Evolutionary conservation across 345 rosid genomes (phyloP), one percentile per base, ranked within the genome.

Genomic region (Rhizophora mangle): DNA sequence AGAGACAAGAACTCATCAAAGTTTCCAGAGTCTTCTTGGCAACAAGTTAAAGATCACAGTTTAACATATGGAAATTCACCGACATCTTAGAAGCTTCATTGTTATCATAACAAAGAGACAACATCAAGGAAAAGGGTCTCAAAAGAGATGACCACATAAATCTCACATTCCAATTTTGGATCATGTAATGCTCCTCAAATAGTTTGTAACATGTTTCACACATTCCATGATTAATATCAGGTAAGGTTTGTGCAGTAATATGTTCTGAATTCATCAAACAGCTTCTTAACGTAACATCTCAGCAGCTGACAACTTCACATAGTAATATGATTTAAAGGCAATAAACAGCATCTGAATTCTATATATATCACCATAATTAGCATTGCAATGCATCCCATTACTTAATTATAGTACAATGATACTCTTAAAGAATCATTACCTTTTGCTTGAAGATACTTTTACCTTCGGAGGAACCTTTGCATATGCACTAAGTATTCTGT

Each of bases 401-500:
- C 16, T 56, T 58, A 43, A 64, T 56, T 56, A 54, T 31, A 6
- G 2, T 47, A 30, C 15, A 18, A 71, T 46, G 56, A 39, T 16
- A 9, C 10, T 70, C 46, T 36, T 18, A 36, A 16, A 18, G 49
- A 69, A 11, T 19, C 19, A 57, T 43, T 64, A 72, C 75, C 75
- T 79, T 78, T 86, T 81, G 79, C 72, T 76, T 65, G 88, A 68
- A 36, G 84, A 52, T 57, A 76, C 78, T 53, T 80, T 84, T 68
- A 82, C 77, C 63, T 88, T 88, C 60, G 82, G 67, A 34, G 90
- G 93, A 64, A 82, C 76, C 76, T 88, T 88, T 56, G 88, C 76
- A 76, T 81, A 88, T 2, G 90, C 87, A 64, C 69, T 79, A 52
- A 86, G 83, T 64, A 88, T 83, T 82, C 88, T 88, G 85, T 47